Percentiles rank a stretch among this genome's conserved stretches.
These are phyloP conservation scores for Thermochaetoides dissita DNA, from an alignment of 2,329 filamentous ascomycete genomes.

Conservation along the genomic window DNA sequence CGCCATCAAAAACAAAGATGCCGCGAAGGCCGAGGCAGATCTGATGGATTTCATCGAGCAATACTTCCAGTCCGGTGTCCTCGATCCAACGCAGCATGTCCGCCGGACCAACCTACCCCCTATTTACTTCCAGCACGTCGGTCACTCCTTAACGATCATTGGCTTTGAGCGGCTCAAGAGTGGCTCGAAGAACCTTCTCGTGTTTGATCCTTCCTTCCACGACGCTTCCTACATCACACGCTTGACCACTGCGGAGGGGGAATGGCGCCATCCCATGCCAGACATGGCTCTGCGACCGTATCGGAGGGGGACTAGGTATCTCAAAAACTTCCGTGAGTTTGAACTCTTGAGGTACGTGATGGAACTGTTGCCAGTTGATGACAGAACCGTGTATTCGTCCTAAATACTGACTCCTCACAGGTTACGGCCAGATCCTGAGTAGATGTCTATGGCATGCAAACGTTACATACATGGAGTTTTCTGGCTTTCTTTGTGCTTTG, in stretches of 20 bases:
- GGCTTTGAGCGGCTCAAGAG: constrained; percentile 60
- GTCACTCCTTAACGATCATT: constrained; percentile 82
- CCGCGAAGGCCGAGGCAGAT: constrained; percentile 34
- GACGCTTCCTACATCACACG: constrained; percentile 50
- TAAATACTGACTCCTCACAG: background rate
- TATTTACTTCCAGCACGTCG: constrained; percentile 78
- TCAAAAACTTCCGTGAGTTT: constrained; percentile 61
- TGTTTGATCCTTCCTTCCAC: constrained; percentile 77
- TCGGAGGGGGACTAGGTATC: constrained; percentile 52
- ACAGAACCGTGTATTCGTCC: too few species aligned
- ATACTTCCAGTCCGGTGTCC: constrained; percentile 54
- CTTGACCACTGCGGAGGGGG: constrained; percentile 30
- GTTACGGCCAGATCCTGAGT: background rate
- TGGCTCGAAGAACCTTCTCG: constrained; percentile 55
- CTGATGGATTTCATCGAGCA: constrained; percentile 55
- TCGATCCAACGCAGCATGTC: constrained; percentile 45
- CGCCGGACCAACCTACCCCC: constrained; percentile 60
- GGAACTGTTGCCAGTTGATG: too few species aligned
- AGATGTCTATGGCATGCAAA: too few species aligned
- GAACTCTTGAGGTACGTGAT: constrained; percentile 47
- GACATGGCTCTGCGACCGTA: constrained; percentile 54
- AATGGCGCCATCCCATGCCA: constrained; percentile 31
- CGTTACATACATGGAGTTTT: too few species aligned
- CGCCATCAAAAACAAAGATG: constrained; percentile 38
- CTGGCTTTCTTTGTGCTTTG: too few species aligned